Evolutionary conservation across 192 early-diverging fungal genomes (phyloP), one percentile per base, ranked within the genome.

Genomic region (Coemansia guatemalensis): DNA sequence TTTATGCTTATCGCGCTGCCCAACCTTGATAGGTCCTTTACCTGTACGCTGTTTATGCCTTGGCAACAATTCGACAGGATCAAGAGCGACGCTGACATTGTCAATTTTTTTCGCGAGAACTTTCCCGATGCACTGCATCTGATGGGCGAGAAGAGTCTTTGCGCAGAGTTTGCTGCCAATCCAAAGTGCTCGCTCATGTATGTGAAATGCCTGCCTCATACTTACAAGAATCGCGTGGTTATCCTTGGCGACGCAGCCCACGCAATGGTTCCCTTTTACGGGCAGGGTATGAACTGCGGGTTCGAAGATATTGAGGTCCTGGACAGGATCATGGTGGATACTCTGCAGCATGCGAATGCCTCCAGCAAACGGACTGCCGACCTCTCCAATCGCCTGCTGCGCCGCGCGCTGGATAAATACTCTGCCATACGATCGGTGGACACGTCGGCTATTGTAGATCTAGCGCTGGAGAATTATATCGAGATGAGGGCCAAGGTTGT

Each of bases 1-100:
- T 97, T 94, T 61, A 99, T 99, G 96, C 85, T 99, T 77, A 99
- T 99, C 75, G 96, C 96, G 0, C 85, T 99, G 52, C 95, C 96
- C 33, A 99, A 99, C 79, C 83, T 84, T 57, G 91, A 96, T 84
- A 87, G 88, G 53, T 89, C 95, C 1, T 99, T 99, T 67, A 99
- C 96, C 0, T 91, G 93, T 69, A 99, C 96, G 53, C 77, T 99
- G 35, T 99, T 99, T 68, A 95, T 95, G 94, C 96, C 96, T 7
- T 91, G 87, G 80, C 62, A 76, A 21, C 88, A 90, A 61, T 96
- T 97, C 69, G 89, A 88, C 23, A 56, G 67, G 25, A 84, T 97
- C 59, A 83, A 83, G 58, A 89, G 83, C 17, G 71, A 82, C 29
- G 71, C 74, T 8, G 87, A 90, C 29, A 62, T 94, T 8, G 39